Conservation (phyloP, 202 grass and related monocot genomes). For the Panicum hallii region DNA sequence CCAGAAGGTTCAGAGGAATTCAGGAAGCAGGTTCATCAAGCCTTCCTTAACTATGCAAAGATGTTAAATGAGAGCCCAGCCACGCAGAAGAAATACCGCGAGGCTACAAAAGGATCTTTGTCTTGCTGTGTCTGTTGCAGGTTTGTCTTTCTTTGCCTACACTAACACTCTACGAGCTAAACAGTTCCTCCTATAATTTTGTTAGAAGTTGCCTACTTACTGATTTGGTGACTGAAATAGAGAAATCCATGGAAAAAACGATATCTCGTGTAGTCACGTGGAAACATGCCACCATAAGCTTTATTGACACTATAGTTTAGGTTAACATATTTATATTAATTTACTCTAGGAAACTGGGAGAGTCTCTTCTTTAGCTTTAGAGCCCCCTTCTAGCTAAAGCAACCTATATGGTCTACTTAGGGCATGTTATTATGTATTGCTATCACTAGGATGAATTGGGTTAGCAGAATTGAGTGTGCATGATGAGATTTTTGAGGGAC, state of each 20-base stretch:
- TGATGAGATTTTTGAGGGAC: neutral
- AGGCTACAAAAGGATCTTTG: conserved; percentile 62
- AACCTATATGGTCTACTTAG: neutral
- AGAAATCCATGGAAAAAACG: conserved; percentile 28
- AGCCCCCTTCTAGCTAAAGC: neutral
- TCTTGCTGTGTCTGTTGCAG: conserved; percentile 86
- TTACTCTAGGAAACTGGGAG: conserved; percentile 1
- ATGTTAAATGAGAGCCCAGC: conserved; percentile 63
- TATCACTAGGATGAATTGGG: conserved; percentile 5
- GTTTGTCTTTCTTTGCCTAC: conserved; percentile 85
- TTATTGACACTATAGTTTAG: neutral
- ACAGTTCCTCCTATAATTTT: conserved; percentile 50
- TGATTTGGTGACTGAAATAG: conserved; percentile 45
- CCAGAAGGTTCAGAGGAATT: conserved; percentile 83
- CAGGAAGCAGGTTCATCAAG: conserved; percentile 70
- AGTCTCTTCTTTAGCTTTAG: neutral
- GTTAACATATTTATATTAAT: conserved; percentile 12
- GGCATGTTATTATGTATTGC: conserved; percentile 14
- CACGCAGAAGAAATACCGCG: conserved; percentile 66
- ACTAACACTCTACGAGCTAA: conserved; percentile 61
- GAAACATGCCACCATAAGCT: conserved; percentile 2
- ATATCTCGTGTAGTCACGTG: conserved; percentile 11
- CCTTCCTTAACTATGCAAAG: conserved; percentile 78
- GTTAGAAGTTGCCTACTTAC: conserved; percentile 48
- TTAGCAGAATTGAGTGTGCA: neutral